These are phyloP conservation scores for Ascosphaera apis DNA, from an alignment of 2,329 filamentous ascomycete genomes.

Conservation along the genomic window DNA sequence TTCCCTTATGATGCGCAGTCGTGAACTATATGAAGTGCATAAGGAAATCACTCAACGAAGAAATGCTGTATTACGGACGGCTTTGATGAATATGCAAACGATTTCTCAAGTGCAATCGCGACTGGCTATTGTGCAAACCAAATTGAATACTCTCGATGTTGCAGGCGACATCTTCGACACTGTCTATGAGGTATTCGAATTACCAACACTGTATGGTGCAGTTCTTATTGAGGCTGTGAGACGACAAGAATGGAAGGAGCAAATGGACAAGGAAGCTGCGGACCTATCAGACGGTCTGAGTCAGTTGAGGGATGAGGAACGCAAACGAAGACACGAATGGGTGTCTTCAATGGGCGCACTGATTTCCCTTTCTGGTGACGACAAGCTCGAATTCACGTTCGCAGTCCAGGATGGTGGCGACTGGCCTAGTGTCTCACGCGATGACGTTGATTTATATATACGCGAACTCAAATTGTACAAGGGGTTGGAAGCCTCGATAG, in stretches of 20 bases:
- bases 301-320: slow-evolving; percentile 63
- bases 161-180: slow-evolving; percentile 66
- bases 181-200: slow-evolving; percentile 53
- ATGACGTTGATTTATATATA: slow-evolving; percentile 56
- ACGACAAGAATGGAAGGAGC: slow-evolving; percentile 75
- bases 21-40: slow-evolving; percentile 29
- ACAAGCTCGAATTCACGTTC: slow-evolving; percentile 61
- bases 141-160: slow-evolving; percentile 47
- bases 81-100: slow-evolving; percentile 53
- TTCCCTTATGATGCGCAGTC: slow-evolving; percentile 31
- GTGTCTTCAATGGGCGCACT: slow-evolving; percentile 38
- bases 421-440: slow-evolving; percentile 57
- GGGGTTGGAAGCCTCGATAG: slow-evolving; percentile 40
- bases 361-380: slow-evolving; percentile 41
- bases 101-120: slow-evolving; percentile 61
- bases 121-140: slow-evolving; percentile 47
- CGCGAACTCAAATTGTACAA: slow-evolving; percentile 40
- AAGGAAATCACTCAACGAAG: slow-evolving; percentile 35
- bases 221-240: slow-evolving; percentile 68
- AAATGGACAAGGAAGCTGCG: slow-evolving; percentile 68
- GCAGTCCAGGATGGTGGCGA: slow-evolving; percentile 46
- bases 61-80: slow-evolving; percentile 42
- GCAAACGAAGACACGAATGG: not conserved
- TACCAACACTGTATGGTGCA: slow-evolving; percentile 77
- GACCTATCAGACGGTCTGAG: slow-evolving; percentile 84